Conservation (phyloP, 2,329 filamentous ascomycete species). For the Cercospora beticola region DNA sequence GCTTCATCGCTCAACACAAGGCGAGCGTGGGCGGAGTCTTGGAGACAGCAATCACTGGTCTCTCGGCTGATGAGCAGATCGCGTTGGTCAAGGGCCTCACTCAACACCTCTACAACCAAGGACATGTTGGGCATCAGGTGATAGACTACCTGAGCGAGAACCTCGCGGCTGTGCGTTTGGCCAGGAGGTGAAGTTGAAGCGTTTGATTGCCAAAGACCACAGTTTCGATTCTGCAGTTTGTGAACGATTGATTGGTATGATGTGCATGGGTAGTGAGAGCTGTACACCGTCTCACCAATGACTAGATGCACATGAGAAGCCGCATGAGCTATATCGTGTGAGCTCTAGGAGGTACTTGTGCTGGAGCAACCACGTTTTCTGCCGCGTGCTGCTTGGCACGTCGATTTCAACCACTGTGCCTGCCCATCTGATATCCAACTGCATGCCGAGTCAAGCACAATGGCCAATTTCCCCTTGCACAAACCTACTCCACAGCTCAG, state of each 20-base stretch:
- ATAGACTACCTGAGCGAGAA: slow-evolving; percentile 38
- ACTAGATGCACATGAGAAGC: not conserved
- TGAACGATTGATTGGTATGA: not conserved
- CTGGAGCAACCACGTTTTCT: not conserved
- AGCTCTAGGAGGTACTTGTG: not conserved
- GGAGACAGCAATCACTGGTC: slow-evolving; percentile 85
- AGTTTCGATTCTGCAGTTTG: slow-evolving; percentile 3
- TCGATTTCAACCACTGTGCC: not conserved
- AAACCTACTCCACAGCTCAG: slow-evolving; percentile 5
- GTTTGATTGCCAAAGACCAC: not conserved
- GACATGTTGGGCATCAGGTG: slow-evolving; percentile 56
- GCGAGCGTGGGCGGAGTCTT: slow-evolving; percentile 82
- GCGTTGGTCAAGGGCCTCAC: slow-evolving; percentile 66
- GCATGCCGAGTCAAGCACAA: not conserved
- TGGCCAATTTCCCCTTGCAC: not conserved
- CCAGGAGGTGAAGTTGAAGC: not conserved
- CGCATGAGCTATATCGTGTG: not conserved
- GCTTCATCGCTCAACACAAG: slow-evolving; percentile 89
- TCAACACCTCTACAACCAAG: slow-evolving; percentile 65
- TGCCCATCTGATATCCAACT: not conserved
- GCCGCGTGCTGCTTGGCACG: not conserved
- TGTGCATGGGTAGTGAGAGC: not conserved
- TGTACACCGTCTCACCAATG: not conserved
- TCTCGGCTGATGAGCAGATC: slow-evolving; percentile 83
- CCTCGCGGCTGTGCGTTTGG: slow-evolving; percentile 20